Conservation (phyloP, 2,329 filamentous ascomycete genomes). For the Cryphonectria radicalis region DNA sequence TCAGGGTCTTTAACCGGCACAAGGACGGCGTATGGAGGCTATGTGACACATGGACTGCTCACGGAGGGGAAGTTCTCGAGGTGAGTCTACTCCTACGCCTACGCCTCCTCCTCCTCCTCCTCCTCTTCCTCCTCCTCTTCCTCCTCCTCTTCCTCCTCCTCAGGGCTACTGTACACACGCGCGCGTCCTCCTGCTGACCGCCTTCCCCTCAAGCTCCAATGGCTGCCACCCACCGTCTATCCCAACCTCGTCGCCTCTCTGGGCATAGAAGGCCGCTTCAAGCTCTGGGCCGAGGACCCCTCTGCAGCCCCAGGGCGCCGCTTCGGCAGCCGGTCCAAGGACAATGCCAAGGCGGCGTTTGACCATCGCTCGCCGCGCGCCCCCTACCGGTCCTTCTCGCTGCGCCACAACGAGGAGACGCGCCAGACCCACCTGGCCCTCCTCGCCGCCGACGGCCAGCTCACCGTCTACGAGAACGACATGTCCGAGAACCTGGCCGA, state of each 20-base stretch:
- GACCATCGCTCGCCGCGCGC: constrained; percentile 63
- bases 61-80: constrained; percentile 88
- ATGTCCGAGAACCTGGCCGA: constrained; percentile 80
- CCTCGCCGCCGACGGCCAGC: constrained; percentile 78
- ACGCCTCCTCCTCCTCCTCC: not conserved
- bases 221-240: constrained; percentile 89
- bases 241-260: constrained; percentile 85
- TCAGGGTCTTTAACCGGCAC: constrained; percentile 88
- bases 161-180: not conserved
- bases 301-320: constrained; percentile 78
- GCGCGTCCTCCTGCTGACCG: constrained; percentile 30
- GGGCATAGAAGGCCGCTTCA: constrained; percentile 86
- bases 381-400: constrained; percentile 80
- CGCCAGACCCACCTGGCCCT: constrained; percentile 84
- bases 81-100: constrained; percentile 51
- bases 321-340: constrained; percentile 68
- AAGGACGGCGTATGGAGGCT: constrained; percentile 77
- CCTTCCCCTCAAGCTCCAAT: constrained; percentile 69
- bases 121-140: not conserved
- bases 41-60: constrained; percentile 86
- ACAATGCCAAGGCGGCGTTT: constrained; percentile 54
- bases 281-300: constrained; percentile 90
- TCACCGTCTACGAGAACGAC: constrained; percentile 83
- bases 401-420: constrained; percentile 80
- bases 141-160: not conserved